These are phyloP conservation scores for Magnaporthales sp. DNA, from an alignment of 2,329 filamentous ascomycete species.

Conservation along the genomic window DNA sequence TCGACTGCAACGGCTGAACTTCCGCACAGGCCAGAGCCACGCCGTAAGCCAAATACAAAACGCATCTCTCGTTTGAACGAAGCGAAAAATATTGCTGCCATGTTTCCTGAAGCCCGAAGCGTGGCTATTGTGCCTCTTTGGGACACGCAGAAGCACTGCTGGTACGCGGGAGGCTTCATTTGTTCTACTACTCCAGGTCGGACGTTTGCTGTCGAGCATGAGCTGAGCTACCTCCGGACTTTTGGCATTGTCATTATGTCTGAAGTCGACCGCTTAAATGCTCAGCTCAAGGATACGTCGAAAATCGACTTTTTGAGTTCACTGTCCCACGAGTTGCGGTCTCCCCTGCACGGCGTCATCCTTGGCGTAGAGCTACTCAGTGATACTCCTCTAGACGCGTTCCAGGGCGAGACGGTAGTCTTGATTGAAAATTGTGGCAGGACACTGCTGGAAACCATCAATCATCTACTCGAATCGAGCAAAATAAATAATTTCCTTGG, in stretches of 20 bases:
- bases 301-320: slow-evolving; percentile 52
- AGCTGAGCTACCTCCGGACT: slow-evolving; percentile 40
- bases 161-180: slow-evolving; percentile 11
- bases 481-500: slow-evolving; percentile 34
- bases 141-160: slow-evolving; percentile 22
- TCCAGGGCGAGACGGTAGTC: slow-evolving; percentile 36
- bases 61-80: slow-evolving; percentile 15
- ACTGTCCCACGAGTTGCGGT: slow-evolving; percentile 52
- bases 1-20: neutral
- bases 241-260: slow-evolving; percentile 48
- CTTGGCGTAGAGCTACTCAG: slow-evolving; percentile 43
- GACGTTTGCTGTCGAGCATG: slow-evolving; percentile 34
- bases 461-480: slow-evolving; percentile 39
- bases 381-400: slow-evolving; percentile 37
- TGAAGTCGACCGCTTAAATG: slow-evolving; percentile 39
- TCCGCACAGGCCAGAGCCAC: neutral
- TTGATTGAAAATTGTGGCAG: slow-evolving; percentile 42
- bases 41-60: neutral
- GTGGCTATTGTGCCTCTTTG: slow-evolving; percentile 39
- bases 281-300: slow-evolving; percentile 29
- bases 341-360: slow-evolving; percentile 51
- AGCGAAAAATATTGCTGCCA: slow-evolving; percentile 18
- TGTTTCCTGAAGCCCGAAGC: slow-evolving; percentile 34
- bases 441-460: slow-evolving; percentile 42
- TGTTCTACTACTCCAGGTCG: slow-evolving; percentile 27